Conservation (phyloP, 108 stramenopile species). For the Nitzschia inconspicua region DNA sequence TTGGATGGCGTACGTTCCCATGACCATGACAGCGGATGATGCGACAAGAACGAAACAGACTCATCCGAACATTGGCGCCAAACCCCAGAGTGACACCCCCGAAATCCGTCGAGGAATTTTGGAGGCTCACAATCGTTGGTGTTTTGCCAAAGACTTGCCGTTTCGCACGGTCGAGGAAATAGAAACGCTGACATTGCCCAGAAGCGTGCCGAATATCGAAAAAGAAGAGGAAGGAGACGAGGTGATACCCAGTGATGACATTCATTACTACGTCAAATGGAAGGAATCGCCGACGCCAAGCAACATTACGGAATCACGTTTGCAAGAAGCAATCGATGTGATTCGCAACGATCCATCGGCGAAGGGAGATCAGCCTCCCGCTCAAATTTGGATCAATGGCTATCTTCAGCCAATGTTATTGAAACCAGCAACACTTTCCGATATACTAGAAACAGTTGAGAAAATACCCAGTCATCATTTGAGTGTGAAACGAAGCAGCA, state of each 20-base stretch:
- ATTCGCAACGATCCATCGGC: too few relatives aligned
- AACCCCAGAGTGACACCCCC: too few relatives aligned
- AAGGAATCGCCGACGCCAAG: neutral
- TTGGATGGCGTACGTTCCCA: neutral
- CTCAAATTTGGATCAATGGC: too few relatives aligned
- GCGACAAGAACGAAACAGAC: too few relatives aligned
- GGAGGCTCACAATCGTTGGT: conserved; percentile 35
- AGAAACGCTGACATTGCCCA: neutral
- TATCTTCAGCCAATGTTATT: too few relatives aligned
- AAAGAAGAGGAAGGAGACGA: too few relatives aligned
- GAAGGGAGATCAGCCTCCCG: too few relatives aligned
- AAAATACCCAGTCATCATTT: too few relatives aligned
- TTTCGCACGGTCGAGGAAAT: conserved; percentile 20
- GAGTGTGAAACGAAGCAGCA: too few relatives aligned
- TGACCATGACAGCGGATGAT: neutral
- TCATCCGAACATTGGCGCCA: too few relatives aligned
- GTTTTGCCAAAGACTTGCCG: conserved; percentile 29
- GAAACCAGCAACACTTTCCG: too few relatives aligned
- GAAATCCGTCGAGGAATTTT: conserved; percentile 8
- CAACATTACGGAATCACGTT: neutral
- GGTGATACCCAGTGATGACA: neutral
- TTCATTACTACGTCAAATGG: conserved; percentile 25
- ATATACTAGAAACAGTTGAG: too few relatives aligned
- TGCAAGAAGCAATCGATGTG: neutral
- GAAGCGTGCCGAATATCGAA: neutral